Conservation (phyloP, 306 rosid species). For the Vachellia collinsii region DNA sequence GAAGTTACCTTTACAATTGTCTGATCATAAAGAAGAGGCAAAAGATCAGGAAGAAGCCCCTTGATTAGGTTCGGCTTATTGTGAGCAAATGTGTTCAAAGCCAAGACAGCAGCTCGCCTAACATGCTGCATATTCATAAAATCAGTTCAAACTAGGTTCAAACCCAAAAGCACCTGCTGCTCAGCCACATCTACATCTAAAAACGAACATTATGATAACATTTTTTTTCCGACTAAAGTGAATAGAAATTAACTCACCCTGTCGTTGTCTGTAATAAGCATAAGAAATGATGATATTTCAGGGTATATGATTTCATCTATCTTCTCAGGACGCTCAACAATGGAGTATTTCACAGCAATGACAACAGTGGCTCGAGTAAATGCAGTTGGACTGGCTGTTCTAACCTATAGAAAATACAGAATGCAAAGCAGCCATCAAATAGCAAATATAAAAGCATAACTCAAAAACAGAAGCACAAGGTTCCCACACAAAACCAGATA, state of each 20-base stretch:
- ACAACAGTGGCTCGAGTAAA: conserved; percentile 99
- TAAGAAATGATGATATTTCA: conserved; percentile 89
- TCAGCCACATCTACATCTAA: conserved; percentile 13
- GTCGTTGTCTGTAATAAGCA: conserved; percentile 96
- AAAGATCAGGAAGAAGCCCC: conserved; percentile 91
- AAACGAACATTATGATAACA: conserved; percentile 10
- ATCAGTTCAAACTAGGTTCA: conserved; percentile 40
- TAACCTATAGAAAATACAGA: conserved; percentile 54
- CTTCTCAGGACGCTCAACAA: conserved; percentile 98
- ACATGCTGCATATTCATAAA: conserved; percentile 75
- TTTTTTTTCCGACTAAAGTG: conserved; percentile 15
- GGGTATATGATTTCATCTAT: conserved; percentile 93
- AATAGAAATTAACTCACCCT: conserved; percentile 56
- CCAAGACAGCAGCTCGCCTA: conserved; percentile 99
- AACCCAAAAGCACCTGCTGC: conserved; percentile 34
- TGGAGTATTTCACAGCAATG: conserved; percentile 95
- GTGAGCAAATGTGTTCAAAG: conserved; percentile 97
- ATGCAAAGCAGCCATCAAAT: background rate
- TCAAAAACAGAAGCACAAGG: conserved; percentile 32
- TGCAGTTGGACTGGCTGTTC: conserved; percentile 90
- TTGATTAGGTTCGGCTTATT: conserved; percentile 94
- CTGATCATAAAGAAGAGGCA: conserved; percentile 99
- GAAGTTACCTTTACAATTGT: conserved; percentile 68
- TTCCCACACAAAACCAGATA: conserved; percentile 39
- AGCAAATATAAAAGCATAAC: background rate